Conservation (phyloP, 768 basidiomycete genomes). For the Tylopilus sp. region DNA sequence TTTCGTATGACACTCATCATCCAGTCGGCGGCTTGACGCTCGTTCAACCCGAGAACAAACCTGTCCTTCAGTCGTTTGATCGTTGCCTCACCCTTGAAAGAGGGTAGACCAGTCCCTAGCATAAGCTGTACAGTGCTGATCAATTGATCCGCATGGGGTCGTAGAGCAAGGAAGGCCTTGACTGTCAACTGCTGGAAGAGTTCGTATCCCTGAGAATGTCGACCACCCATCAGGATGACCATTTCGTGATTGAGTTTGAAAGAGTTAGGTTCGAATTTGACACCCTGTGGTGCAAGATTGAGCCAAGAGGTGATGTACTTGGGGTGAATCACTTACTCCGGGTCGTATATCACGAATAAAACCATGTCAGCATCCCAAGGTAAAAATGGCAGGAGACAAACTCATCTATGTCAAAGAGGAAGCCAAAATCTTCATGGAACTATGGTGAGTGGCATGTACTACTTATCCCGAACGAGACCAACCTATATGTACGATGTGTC, state of each 20-base stretch:
- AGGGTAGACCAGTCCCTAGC: conserved; percentile 92
- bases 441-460: conserved; percentile 5
- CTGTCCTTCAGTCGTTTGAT: conserved; percentile 84
- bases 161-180: conserved; percentile 94
- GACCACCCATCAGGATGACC: conserved; percentile 96
- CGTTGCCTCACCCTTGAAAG: conserved; percentile 94
- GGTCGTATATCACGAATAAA: conserved; percentile 41
- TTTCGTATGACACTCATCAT: conserved; percentile 89
- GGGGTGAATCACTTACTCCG: conserved; percentile 43
- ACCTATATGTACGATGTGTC: conserved; percentile 97
- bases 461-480: conserved; percentile 22
- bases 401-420: conserved; percentile 98
- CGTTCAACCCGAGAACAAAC: conserved; percentile 77
- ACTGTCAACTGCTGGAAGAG: conserved; percentile 92
- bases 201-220: conserved; percentile 90
- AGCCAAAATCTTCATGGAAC: conserved; percentile 76
- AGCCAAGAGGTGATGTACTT: conserved; percentile 1
- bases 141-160: conserved; percentile 91
- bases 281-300: conserved; percentile 55
- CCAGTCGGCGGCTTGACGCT: conserved; percentile 89
- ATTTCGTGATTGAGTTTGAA: conserved; percentile 99
- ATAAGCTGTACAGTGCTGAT: conserved; percentile 87
- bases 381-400: conserved; percentile 28
- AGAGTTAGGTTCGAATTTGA: conserved; percentile 97
- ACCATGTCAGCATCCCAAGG: conserved; percentile 27